These are phyloP conservation scores for Micractinium conductrix DNA, from an alignment of 139 green algal species.

Conservation along the genomic window DNA sequence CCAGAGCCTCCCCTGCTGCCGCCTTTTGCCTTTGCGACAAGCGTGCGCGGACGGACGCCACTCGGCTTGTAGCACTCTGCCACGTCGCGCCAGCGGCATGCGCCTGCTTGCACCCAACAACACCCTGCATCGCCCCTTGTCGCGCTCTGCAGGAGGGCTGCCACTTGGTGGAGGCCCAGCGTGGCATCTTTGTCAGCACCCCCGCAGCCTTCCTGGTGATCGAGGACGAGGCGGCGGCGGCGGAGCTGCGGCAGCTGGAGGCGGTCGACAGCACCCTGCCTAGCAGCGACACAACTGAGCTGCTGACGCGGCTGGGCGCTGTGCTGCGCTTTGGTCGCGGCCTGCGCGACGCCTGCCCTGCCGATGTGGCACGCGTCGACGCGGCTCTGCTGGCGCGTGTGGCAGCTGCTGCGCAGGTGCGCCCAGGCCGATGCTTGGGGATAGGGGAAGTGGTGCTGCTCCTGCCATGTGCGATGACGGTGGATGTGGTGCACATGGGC, in stretches of 20 bases:
- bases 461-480: neutral
- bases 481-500: neutral
- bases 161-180: constrained; percentile 25
- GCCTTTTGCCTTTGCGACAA: neutral
- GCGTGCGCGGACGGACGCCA: too few species aligned
- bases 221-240: constrained; percentile 34
- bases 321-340: constrained; percentile 13
- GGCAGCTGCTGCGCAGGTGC: neutral
- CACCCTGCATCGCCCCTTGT: neutral
- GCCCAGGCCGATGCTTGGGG: neutral
- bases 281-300: neutral
- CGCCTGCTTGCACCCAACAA: neutral
- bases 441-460: neutral
- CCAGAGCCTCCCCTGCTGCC: neutral
- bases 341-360: neutral
- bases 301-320: constrained; percentile 17
- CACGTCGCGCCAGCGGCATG: neutral
- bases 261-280: neutral
- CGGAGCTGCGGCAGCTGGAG: constrained; percentile 48
- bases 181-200: constrained; percentile 3
- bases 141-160: constrained; percentile 1
- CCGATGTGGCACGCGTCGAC: too few species aligned
- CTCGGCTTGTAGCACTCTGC: neutral
- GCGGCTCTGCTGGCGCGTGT: neutral
- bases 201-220: constrained; percentile 35